phyloP scores from a whole-genome alignment of 1,284 basidiomycete species.

The Malassezia yamatoensis region DNA sequence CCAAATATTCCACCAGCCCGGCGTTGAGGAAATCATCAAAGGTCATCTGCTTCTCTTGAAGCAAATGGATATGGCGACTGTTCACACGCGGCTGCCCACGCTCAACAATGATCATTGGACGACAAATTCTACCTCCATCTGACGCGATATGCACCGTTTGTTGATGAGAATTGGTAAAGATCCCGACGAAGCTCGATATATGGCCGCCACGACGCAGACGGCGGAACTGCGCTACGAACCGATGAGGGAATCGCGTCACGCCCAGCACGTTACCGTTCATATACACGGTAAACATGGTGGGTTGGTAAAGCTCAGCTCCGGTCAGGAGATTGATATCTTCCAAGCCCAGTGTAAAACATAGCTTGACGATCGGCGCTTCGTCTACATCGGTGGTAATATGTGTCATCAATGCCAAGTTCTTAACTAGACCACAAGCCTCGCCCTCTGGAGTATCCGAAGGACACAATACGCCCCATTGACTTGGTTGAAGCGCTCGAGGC shows the following conservation, averaged over 20 bases:
- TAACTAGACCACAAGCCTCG: constrained; percentile 96
- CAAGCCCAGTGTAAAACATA: constrained; percentile 87
- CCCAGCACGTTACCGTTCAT: constrained; percentile 95
- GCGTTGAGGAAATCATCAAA: constrained; percentile 91
- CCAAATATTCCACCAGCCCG: constrained; percentile 98
- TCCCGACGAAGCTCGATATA: constrained; percentile 90
- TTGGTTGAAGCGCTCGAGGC: constrained; percentile 89
- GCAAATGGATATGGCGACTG: constrained; percentile 65
- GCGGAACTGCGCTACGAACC: constrained; percentile 82
- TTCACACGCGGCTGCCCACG: constrained; percentile 67
- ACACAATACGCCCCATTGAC: constrained; percentile 98
- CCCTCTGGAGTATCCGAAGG: constrained; percentile 98
- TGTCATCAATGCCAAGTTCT: constrained; percentile 97
- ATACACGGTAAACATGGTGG: constrained; percentile 85
- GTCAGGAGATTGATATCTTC: constrained; percentile 91
- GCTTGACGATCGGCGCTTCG: constrained; percentile 79
- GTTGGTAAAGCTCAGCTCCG: constrained; percentile 86
- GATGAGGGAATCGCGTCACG: constrained; percentile 71
- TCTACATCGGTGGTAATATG: constrained; percentile 99
- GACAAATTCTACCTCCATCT: constrained; percentile 94
- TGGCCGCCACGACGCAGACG: constrained; percentile 80
- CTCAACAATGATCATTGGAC: constrained; percentile 96
- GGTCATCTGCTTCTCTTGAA: constrained; percentile 67
- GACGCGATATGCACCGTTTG: constrained; percentile 89
- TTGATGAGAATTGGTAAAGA: constrained; percentile 95